phyloP scores from a whole-genome alignment of 2,329 filamentous ascomycete genomes.

The Whalleya microplaca region DNA sequence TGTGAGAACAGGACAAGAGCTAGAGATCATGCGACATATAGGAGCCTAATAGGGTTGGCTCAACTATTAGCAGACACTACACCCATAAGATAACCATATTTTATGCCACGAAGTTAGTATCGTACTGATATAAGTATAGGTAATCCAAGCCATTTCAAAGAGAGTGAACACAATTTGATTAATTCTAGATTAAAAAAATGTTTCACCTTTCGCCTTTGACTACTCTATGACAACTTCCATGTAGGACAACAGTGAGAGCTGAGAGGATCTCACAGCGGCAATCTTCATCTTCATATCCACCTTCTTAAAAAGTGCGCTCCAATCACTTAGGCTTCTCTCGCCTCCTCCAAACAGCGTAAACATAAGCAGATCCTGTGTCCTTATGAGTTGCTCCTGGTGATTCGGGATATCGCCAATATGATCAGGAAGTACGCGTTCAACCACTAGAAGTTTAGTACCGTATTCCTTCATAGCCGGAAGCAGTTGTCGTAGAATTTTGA shows the following conservation, averaged over 20 bases:
- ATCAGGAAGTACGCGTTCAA: conserved; percentile 21
- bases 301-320: conserved; percentile 9
- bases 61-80: too few species aligned
- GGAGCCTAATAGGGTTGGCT: too few species aligned
- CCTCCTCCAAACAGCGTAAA: conserved; percentile 18
- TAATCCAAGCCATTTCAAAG: too few species aligned
- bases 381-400: conserved; percentile 13
- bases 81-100: too few species aligned
- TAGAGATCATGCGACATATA: too few species aligned
- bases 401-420: conserved; percentile 9
- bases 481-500: conserved; percentile 40
- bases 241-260: conserved; percentile 6
- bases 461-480: conserved; percentile 38
- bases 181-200: too few species aligned
- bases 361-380: conserved; percentile 19
- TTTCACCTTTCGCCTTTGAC: too few species aligned
- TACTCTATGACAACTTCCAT: conserved; percentile 6
- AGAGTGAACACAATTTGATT: too few species aligned
- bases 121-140: too few species aligned
- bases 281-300: conserved; percentile 13
- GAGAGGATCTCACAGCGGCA: background rate
- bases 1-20: too few species aligned
- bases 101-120: too few species aligned
- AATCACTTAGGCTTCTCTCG: conserved; percentile 14
- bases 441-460: conserved; percentile 13